These are phyloP conservation scores for Alternaria panax DNA, from an alignment of 2,329 filamentous ascomycete species.

Conservation along the genomic window DNA sequence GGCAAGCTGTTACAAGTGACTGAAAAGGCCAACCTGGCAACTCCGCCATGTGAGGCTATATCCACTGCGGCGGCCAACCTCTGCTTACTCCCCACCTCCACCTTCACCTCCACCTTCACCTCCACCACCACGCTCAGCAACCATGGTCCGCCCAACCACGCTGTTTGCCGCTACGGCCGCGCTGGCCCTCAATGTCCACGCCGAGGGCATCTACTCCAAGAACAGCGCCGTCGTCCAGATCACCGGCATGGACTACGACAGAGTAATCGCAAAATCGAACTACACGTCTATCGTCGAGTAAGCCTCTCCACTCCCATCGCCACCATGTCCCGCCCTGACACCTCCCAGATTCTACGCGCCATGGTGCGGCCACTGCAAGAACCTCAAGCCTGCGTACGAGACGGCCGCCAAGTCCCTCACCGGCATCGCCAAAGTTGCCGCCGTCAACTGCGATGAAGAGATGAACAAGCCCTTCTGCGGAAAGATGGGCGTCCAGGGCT, in stretches of 20 bases:
- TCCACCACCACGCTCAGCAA: constrained; percentile 15
- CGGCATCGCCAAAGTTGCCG: constrained; percentile 93
- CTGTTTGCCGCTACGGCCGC: constrained; percentile 64
- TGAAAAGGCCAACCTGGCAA: constrained; percentile 23
- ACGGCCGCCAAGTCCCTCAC: constrained; percentile 88
- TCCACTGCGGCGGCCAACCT: constrained; percentile 14
- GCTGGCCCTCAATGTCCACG: constrained; percentile 70
- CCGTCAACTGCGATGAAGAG: constrained; percentile 94
- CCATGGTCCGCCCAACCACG: constrained; percentile 47
- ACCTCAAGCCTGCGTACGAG: constrained; percentile 93
- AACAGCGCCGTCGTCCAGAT: constrained; percentile 87
- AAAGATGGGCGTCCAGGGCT: constrained; percentile 86
- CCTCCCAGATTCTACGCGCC: constrained; percentile 88
- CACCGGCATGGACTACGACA: constrained; percentile 78
- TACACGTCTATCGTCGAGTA: constrained; percentile 77
- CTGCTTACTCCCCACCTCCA: constrained; percentile 13
- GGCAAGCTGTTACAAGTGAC: constrained; percentile 13
- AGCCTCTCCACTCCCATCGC: constrained; percentile 20
- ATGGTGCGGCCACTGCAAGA: constrained; percentile 98
- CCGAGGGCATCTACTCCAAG: constrained; percentile 82
- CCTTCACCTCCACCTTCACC: too few relatives aligned
- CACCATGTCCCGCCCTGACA: constrained; percentile 10
- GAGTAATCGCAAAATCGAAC: constrained; percentile 85
- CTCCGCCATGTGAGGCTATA: constrained; percentile 24
- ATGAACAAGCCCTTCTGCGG: constrained; percentile 88